Base-by-base conservation (phyloP, 331 rosid genomes). In the Dryas integrifolia region DNA sequence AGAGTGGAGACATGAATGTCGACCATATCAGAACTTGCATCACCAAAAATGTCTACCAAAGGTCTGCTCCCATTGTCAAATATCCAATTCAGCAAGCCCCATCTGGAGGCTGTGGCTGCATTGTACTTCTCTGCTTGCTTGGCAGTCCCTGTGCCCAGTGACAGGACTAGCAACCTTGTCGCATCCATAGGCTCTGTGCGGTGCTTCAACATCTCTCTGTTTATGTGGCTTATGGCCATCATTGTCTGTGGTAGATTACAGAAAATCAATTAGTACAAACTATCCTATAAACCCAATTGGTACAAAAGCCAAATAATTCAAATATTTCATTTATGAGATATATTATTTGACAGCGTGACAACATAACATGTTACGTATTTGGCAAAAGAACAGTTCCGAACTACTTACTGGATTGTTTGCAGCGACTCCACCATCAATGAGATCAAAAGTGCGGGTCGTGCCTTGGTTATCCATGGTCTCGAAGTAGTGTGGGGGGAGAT, bases 321-420 rank as follows among this genome's bases (percentile, higher is more conserved):
- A 30, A 30, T 30, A 30, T 1, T 15, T 3, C 6, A 38, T 11
- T 18, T 10, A 57, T 24, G 7, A 9, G 1, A 72, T 30, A 24
- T 43, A n/a, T 48, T 67, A 9, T 67, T 15, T 2, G 3, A 40
- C 7, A 61, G 30, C 7, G 14, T 15, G 45, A 40, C 12, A 8
- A 55, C 13, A 0, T 55, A 55, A 4, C 12, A 66, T 3, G 10
- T 26, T 26, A 14, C 0, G 7, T 24, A n/a, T 52, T 5, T 47
- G 40, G 6, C 1, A 13, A 5, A 15, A 41, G 0, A 46, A 39
- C 7, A 41, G 2, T 48, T n/a, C 0, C 1, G 2, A 11, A 48
- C 2, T 58, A 70, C 86, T 50, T 50, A 78, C 81, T 2, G 84
- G 88, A 72, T 84, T 84, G 72, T 78, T 81, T 44, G 82, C 85